Evolutionary conservation across 371 early-diverging fungal species (phyloP).

Genomic region (Syncephalastrum sp.): DNA sequence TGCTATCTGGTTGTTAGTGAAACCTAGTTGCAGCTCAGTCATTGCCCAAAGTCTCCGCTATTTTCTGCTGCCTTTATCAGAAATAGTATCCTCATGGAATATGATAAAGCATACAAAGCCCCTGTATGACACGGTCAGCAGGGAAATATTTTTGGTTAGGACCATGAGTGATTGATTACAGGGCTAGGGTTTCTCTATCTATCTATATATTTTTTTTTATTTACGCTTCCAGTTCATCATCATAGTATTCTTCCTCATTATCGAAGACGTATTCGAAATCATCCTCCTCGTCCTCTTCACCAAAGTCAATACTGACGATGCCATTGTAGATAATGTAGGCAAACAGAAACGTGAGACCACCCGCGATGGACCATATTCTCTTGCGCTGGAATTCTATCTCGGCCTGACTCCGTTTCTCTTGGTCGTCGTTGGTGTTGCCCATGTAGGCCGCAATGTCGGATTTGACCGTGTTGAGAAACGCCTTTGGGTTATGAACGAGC

Average conservation of each 20-base stretch:
- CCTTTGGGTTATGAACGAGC: slow-evolving; percentile 41
- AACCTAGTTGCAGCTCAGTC: no score
- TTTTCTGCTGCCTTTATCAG: background rate
- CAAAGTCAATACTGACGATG: slow-evolving; percentile 50
- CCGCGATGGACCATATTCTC: slow-evolving; percentile 58
- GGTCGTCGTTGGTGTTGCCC: slow-evolving; percentile 31
- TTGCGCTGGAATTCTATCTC: slow-evolving; percentile 63
- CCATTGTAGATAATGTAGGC: slow-evolving; percentile 59
- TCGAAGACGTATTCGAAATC: slow-evolving; percentile 16
- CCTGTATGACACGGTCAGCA: no score
- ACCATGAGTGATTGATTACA: no score
- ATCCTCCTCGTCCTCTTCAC: slow-evolving; percentile 34
- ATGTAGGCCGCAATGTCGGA: slow-evolving; percentile 35
- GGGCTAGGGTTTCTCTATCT: no score
- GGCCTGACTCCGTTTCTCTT: slow-evolving; percentile 38
- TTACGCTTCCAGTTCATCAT: slow-evolving; percentile 3
- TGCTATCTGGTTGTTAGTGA: no score
- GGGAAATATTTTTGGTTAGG: no score
- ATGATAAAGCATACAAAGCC: background rate
- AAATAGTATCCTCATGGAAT: background rate
- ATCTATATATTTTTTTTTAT: no score
- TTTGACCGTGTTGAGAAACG: slow-evolving; percentile 46
- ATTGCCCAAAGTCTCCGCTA: no score
- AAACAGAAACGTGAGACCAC: slow-evolving; percentile 53
- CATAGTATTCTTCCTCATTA: slow-evolving; percentile 18